Conservation (phyloP, 768 basidiomycete genomes). For the Fomitopsis pulvina region DNA sequence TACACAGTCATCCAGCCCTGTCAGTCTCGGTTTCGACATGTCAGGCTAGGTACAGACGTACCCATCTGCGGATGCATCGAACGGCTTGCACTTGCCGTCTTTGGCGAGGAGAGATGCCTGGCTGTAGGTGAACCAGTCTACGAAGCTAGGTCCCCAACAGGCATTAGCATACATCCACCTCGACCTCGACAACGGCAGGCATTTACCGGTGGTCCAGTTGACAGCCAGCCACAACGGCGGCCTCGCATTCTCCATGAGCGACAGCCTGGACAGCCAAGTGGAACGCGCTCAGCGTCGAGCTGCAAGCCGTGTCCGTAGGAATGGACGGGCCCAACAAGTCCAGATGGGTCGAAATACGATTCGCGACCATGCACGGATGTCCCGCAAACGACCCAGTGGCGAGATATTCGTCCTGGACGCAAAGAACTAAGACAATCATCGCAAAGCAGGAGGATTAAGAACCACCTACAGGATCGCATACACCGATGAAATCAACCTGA, state of each 20-base stretch:
- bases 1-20: slow-evolving; percentile 17
- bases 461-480: background rate
- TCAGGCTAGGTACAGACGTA: slow-evolving; percentile 15
- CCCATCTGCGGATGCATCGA: slow-evolving; percentile 39
- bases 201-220: slow-evolving; percentile 34
- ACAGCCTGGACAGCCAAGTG: slow-evolving; percentile 43
- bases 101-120: slow-evolving; percentile 32
- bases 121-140: slow-evolving; percentile 32
- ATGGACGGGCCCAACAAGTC: slow-evolving; percentile 43
- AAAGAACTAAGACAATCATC: background rate
- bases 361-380: slow-evolving; percentile 31
- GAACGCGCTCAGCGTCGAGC: slow-evolving; percentile 38
- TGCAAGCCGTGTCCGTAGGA: slow-evolving; percentile 45
- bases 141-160: slow-evolving; percentile 22
- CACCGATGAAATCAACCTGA: slow-evolving; percentile 4
- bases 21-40: slow-evolving; percentile 5
- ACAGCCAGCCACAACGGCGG: slow-evolving; percentile 40
- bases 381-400: slow-evolving; percentile 28
- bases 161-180: background rate
- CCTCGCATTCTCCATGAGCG: slow-evolving; percentile 38
- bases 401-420: slow-evolving; percentile 31
- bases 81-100: slow-evolving; percentile 39
- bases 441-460: background rate
- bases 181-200: background rate
- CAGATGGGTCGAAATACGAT: slow-evolving; percentile 35